A percentile compares a stretch with the other conserved stretches of the same genome.
Conservation (phyloP, 164 flowering plant species). For the Vitis rotundifolia region DNA sequence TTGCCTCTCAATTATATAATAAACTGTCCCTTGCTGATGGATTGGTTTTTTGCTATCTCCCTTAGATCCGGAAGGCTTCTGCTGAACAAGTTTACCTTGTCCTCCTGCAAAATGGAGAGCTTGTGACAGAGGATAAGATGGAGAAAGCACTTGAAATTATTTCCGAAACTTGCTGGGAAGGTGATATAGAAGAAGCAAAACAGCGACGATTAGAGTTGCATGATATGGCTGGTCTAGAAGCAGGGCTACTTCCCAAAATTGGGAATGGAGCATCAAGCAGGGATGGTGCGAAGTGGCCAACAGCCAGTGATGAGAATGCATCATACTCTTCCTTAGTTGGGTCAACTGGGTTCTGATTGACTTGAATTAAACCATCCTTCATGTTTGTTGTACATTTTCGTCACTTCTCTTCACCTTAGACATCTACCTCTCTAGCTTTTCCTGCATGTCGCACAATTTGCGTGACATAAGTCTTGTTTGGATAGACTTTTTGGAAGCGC, state of each 20-base stretch:
- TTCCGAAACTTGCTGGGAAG: conserved; percentile 91
- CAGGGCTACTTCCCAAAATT: conserved; percentile 15
- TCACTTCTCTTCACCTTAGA: no score
- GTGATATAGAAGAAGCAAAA: conserved; percentile 69
- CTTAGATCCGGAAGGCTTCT: conserved; percentile 81
- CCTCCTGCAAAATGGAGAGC: conserved; percentile 69
- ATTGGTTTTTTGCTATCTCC: not conserved
- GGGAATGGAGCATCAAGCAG: conserved; percentile 14
- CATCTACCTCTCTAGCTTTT: no score
- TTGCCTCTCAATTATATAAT: not conserved
- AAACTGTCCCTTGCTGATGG: not conserved
- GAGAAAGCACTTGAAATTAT: conserved; percentile 77
- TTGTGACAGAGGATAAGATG: conserved; percentile 55
- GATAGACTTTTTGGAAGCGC: no score
- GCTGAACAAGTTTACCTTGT: conserved; percentile 92
- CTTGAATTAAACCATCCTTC: not conserved
- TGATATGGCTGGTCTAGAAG: conserved; percentile 56
- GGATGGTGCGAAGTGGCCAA: conserved; percentile 16
- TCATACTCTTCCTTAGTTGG: conserved; percentile 85
- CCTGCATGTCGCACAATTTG: no score
- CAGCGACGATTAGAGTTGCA: conserved; percentile 45
- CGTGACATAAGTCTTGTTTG: no score
- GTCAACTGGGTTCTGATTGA: conserved; percentile 67
- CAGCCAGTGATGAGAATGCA: conserved; percentile 65
- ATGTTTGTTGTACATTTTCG: not conserved